Evolutionary conservation across 129 eudicot species (phyloP), one percentile per base, ranked within the genome.

Genomic region (Escallonia herrerae): DNA sequence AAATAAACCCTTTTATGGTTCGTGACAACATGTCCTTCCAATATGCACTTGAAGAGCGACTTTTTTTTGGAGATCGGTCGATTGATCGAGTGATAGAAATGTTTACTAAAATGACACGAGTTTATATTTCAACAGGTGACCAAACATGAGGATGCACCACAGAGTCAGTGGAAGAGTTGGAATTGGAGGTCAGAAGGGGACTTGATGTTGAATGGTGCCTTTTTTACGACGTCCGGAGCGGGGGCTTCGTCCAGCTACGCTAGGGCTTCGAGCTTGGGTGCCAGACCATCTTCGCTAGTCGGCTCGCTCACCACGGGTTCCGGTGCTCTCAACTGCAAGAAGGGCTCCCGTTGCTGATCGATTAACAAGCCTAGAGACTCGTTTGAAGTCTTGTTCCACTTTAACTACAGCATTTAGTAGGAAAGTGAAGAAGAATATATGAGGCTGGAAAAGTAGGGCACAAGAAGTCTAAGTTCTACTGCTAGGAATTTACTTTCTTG

Each of bases 131-230:
- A 3, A 9, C 60, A 86, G 95, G 95, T 86, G 72, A 86, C 95
- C 8, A 86, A 86, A 67, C 89, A 86, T n/a, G 95, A 83, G 49
- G 86, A 80, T 70, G 95, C 95, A 55, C 95, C 95, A 0, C 70
- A 86, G 12, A 75, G 72, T 15, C 48, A 75, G 2, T 87, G 95
- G 95, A 87, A 77, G 64, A 48, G 56, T 5, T 87, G 95, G 95
- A 83, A 76, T 22, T 22, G 33, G 33, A 22, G 33, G 33, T 22
- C 33, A 22, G 33, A 22, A 22, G 94, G 94, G 7, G 95, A 87
- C 47, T 61, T 87, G 38, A 70, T 87, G 87, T 60, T 87, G 52
- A 87, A 87, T n/a, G 95, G 95, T 43, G 95, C 95, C 2, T 87
- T 56, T 78, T 87, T 87, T 40, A 74, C 79, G 0, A 43, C 81